phyloP scores from a whole-genome alignment of 2,329 filamentous ascomycete species.

The Polytolypa hystricis region DNA sequence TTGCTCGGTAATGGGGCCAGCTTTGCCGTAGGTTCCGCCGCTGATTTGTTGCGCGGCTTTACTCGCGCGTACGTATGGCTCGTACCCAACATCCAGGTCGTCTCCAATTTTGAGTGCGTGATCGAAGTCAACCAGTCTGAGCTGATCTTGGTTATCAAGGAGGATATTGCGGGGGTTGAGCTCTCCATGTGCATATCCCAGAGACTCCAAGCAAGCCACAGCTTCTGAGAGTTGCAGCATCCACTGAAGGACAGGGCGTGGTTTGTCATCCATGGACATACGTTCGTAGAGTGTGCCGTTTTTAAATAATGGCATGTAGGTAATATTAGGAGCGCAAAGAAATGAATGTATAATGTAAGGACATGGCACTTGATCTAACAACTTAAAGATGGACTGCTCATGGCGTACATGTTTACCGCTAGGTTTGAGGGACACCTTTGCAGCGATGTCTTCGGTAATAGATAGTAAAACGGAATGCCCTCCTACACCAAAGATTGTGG shows the following conservation, averaged over 20 bases:
- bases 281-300: background rate
- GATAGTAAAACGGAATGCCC: background rate
- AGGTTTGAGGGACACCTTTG: background rate
- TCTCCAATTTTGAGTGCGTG: background rate
- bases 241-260: background rate
- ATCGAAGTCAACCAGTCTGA: background rate
- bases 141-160: background rate
- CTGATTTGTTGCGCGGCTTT: background rate
- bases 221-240: background rate
- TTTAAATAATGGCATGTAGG: background rate
- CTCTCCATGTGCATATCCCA: background rate
- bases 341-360: background rate
- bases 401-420: background rate
- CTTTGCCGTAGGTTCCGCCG: background rate
- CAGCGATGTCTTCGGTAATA: background rate
- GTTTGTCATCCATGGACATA: background rate
- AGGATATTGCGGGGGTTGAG: background rate
- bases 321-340: background rate
- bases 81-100: background rate
- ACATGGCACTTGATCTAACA: background rate
- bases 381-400: background rate
- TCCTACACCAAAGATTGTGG: background rate
- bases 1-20: background rate
- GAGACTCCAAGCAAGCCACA: background rate
- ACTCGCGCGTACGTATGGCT: background rate